phyloP scores from a whole-genome alignment of 495 filamentous ascomycete species.

The Aspergillus ostianus region DNA sequence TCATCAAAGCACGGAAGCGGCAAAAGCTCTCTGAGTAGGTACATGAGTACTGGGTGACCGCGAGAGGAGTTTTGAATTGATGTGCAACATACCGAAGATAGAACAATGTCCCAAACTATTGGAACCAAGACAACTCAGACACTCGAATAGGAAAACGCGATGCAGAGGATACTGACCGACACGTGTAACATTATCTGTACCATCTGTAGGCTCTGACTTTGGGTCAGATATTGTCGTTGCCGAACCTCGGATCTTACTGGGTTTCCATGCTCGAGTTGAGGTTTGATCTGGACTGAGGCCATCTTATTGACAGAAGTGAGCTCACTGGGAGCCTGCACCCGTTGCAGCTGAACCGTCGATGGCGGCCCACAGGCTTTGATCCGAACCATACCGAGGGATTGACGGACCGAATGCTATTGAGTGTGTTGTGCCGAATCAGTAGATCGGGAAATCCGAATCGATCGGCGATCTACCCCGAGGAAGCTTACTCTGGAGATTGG shows the following conservation, averaged over 20 bases:
- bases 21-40: conserved; percentile 33
- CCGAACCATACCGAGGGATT: conserved; percentile 20
- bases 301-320: conserved; percentile 1
- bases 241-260: conserved; percentile 8
- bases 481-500: neutral
- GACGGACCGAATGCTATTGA: neutral
- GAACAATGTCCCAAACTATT: conserved; percentile 30
- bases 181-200: conserved; percentile 49
- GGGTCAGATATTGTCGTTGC: conserved; percentile 16
- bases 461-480: neutral
- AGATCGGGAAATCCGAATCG: neutral
- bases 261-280: conserved; percentile 17
- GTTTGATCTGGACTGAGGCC: conserved; percentile 13
- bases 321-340: conserved; percentile 1
- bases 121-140: neutral
- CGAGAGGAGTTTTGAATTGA: neutral
- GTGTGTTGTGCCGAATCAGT: neutral
- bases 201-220: conserved; percentile 49
- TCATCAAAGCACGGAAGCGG: conserved; percentile 31
- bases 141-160: neutral
- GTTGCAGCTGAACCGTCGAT: conserved; percentile 21
- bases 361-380: conserved; percentile 26
- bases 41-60: conserved; percentile 6
- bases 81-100: conserved; percentile 29
- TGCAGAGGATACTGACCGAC: conserved; percentile 25